Evolutionary conservation across 148 eudicot species (phyloP).

Genomic region (Rhododendron ovatum): DNA sequence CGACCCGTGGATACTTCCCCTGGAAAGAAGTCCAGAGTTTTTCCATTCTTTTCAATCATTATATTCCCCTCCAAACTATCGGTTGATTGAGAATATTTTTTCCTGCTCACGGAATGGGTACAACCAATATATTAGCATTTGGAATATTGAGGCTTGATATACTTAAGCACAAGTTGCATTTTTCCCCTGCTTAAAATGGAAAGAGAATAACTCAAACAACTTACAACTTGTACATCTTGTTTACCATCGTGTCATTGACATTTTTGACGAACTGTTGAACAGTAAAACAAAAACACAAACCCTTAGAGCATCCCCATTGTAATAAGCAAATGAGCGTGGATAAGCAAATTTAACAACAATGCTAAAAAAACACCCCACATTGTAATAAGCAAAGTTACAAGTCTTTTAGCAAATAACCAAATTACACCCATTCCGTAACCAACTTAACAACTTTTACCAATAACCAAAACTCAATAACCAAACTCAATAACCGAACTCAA

Average conservation of each 20-base stretch:
- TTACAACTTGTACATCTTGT: constrained; percentile 69
- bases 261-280: constrained; percentile 75
- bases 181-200: not conserved
- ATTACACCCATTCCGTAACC: too few relatives aligned
- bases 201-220: constrained; percentile 18
- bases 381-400: too few relatives aligned
- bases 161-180: not conserved
- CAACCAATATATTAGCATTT: constrained; percentile 3
- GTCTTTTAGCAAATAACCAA: too few relatives aligned
- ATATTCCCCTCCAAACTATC: constrained; percentile 30
- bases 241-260: constrained; percentile 79
- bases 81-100: constrained; percentile 29
- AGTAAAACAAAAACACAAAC: not conserved
- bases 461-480: too few relatives aligned
- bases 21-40: constrained; percentile 57
- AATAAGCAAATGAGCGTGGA: too few relatives aligned
- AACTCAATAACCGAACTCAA: too few relatives aligned
- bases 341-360: too few relatives aligned
- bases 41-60: constrained; percentile 89
- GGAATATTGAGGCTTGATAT: constrained; percentile 8
- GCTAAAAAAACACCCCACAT: too few relatives aligned
- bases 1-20: constrained; percentile 80
- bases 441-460: too few relatives aligned
- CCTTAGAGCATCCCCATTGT: not conserved
- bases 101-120: constrained; percentile 37